These are phyloP conservation scores for Ophiostoma ulmi DNA, from an alignment of 2,329 filamentous ascomycete species.

Conservation along the genomic window DNA sequence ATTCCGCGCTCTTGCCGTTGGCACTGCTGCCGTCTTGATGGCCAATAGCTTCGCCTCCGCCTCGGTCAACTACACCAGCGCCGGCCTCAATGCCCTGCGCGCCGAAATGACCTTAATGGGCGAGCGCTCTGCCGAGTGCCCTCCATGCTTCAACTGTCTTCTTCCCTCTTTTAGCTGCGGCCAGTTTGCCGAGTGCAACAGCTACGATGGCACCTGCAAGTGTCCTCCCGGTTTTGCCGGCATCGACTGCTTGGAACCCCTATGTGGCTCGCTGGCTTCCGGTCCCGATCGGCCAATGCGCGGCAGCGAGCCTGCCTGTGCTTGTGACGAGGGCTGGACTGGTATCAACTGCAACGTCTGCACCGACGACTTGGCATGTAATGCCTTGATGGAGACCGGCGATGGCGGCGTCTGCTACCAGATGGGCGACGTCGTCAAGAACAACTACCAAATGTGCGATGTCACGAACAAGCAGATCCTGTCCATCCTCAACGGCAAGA, in stretches of 20 bases:
- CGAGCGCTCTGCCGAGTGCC: conserved; percentile 65
- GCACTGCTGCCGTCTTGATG: conserved; percentile 40
- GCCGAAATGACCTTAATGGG: conserved; percentile 66
- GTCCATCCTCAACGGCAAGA: conserved; percentile 74
- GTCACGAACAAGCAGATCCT: conserved; percentile 95
- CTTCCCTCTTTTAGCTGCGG: conserved; percentile 86
- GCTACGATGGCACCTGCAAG: conserved; percentile 84
- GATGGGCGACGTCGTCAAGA: conserved; percentile 80
- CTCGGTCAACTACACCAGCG: conserved; percentile 47
- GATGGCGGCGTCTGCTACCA: conserved; percentile 87
- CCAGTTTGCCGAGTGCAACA: conserved; percentile 85
- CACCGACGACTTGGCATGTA: conserved; percentile 73
- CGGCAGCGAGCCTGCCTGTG: conserved; percentile 56
- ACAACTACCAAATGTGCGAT: conserved; percentile 97
- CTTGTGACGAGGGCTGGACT: conserved; percentile 88
- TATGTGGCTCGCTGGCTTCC: conserved; percentile 82
- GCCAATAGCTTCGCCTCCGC: conserved; percentile 34
- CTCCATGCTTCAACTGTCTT: conserved; percentile 95
- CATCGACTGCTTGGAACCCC: conserved; percentile 84
- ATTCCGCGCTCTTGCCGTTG: conserved; percentile 38
- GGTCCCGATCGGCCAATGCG: conserved; percentile 74
- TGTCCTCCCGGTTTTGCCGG: conserved; percentile 92
- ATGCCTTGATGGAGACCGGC: conserved; percentile 77
- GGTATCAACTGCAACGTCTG: conserved; percentile 99
- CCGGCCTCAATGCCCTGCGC: conserved; percentile 55